Conservation (phyloP, 2,329 filamentous ascomycete species). For the Fusarium piperis region DNA sequence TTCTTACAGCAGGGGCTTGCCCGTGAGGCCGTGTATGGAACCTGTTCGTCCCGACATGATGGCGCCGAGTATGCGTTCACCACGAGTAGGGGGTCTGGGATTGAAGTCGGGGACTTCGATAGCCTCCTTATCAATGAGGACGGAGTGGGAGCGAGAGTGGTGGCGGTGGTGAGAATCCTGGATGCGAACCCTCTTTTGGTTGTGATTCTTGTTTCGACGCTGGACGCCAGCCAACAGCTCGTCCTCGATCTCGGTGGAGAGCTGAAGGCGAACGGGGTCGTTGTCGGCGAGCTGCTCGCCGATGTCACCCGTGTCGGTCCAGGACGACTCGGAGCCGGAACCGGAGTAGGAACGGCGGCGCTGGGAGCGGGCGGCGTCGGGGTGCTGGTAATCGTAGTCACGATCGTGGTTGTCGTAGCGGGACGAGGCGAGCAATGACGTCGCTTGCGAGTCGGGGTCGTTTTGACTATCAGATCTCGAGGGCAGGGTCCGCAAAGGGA, state of each 20-base stretch:
- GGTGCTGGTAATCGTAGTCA: slow-evolving; percentile 54
- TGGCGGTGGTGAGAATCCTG: slow-evolving; percentile 56
- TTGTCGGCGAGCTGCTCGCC: slow-evolving; percentile 88
- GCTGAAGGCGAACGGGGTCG: slow-evolving; percentile 79
- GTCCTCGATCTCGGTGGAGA: slow-evolving; percentile 73
- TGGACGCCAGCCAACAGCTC: slow-evolving; percentile 63
- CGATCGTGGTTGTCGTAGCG: slow-evolving; percentile 53
- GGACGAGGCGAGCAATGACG: slow-evolving; percentile 46
- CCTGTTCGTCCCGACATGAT: slow-evolving; percentile 86
- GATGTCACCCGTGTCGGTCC: slow-evolving; percentile 95
- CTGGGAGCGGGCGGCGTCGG: slow-evolving; percentile 10
- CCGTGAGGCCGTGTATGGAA: slow-evolving; percentile 90
- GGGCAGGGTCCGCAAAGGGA: slow-evolving; percentile 82
- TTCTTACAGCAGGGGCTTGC: slow-evolving; percentile 88
- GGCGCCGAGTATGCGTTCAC: slow-evolving; percentile 76
- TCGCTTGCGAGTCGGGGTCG: slow-evolving; percentile 54
- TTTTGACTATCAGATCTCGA: slow-evolving; percentile 47
- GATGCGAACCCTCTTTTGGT: slow-evolving; percentile 76
- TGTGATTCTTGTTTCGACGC: slow-evolving; percentile 55
- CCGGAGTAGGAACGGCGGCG: slow-evolving; percentile 48
- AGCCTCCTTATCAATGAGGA: slow-evolving; percentile 73
- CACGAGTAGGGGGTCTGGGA: slow-evolving; percentile 69
- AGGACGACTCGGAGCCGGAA: slow-evolving; percentile 76
- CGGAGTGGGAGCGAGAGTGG: slow-evolving; percentile 51
- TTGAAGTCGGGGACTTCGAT: slow-evolving; percentile 81